Conservation (phyloP, 2,329 filamentous ascomycete genomes). For the Cladosporium cucumerinum region DNA sequence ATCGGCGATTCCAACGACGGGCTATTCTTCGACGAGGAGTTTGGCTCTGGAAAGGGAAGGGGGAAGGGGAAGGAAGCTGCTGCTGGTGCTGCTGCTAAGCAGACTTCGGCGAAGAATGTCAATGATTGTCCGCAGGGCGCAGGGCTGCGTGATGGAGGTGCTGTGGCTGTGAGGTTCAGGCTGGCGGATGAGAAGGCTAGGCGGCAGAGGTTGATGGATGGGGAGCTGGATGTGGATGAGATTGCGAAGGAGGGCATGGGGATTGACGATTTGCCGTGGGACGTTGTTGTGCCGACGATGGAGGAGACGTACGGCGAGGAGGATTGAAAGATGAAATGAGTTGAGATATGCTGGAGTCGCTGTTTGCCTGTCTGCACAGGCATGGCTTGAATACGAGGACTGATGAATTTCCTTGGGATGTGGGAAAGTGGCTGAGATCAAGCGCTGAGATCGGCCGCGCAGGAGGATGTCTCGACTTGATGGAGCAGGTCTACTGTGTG, state of each 20-base stretch:
- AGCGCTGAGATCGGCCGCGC: constrained; percentile 16
- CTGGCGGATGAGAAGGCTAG: constrained; percentile 20
- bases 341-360: background rate
- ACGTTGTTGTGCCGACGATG: constrained; percentile 33
- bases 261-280: constrained; percentile 29
- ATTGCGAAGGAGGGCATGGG: constrained; percentile 20
- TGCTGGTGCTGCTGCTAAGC: constrained; percentile 20
- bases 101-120: constrained; percentile 34
- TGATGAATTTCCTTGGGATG: background rate
- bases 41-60: constrained; percentile 19
- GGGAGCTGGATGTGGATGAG: constrained; percentile 19
- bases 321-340: constrained; percentile 8
- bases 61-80: constrained; percentile 42
- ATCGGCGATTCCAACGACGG: constrained; percentile 27
- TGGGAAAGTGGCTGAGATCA: constrained; percentile 11
- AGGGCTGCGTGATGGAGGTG: constrained; percentile 33
- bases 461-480: background rate
- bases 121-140: constrained; percentile 37
- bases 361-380: too few species aligned
- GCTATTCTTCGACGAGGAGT: constrained; percentile 29
- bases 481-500: background rate
- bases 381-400: background rate
- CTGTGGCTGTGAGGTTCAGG: constrained; percentile 37
- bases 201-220: constrained; percentile 22
- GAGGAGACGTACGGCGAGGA: constrained; percentile 32